These are phyloP conservation scores for Vanrija humicola DNA, from an alignment of 1,284 basidiomycete species.

Conservation along the genomic window DNA sequence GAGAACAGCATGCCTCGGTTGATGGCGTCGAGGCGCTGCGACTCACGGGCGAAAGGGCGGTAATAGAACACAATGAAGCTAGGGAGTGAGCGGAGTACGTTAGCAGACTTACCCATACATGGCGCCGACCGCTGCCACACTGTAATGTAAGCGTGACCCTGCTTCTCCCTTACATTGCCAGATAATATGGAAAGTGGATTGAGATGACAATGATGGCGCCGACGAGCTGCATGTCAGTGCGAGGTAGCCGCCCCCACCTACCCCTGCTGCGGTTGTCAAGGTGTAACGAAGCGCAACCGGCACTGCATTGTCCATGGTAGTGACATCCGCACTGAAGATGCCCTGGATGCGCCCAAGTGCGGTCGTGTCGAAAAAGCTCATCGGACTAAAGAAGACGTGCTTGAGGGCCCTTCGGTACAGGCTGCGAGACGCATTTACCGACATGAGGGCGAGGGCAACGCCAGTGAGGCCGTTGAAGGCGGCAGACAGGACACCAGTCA, in stretches of 20 bases:
- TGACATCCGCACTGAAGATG: background rate
- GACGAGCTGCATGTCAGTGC: slow-evolving; percentile 11
- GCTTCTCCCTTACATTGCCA: background rate
- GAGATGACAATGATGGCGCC: slow-evolving; percentile 3
- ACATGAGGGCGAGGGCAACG: background rate
- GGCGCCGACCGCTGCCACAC: background rate
- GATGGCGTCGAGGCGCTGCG: slow-evolving; percentile 59
- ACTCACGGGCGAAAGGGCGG: slow-evolving; percentile 77
- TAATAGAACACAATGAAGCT: slow-evolving; percentile 64
- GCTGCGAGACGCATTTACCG: background rate
- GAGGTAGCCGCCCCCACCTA: background rate
- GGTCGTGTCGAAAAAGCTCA: slow-evolving; percentile 66
- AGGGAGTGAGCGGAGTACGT: slow-evolving; percentile 58
- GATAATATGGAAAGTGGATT: slow-evolving; percentile 21
- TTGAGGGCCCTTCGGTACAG: slow-evolving; percentile 49
- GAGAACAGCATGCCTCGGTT: slow-evolving; percentile 62
- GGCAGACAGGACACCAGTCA: slow-evolving; percentile 60
- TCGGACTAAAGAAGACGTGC: slow-evolving; percentile 62
- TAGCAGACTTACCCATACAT: too few relatives aligned
- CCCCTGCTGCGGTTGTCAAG: background rate
- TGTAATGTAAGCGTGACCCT: too few relatives aligned
- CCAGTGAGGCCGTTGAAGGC: slow-evolving; percentile 53
- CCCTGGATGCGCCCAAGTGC: slow-evolving; percentile 62
- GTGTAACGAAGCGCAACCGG: background rate
- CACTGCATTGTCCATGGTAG: background rate